These are phyloP conservation scores for Colletotrichum lindemuthianum DNA, from an alignment of 2,329 filamentous ascomycete genomes.

Conservation along the genomic window DNA sequence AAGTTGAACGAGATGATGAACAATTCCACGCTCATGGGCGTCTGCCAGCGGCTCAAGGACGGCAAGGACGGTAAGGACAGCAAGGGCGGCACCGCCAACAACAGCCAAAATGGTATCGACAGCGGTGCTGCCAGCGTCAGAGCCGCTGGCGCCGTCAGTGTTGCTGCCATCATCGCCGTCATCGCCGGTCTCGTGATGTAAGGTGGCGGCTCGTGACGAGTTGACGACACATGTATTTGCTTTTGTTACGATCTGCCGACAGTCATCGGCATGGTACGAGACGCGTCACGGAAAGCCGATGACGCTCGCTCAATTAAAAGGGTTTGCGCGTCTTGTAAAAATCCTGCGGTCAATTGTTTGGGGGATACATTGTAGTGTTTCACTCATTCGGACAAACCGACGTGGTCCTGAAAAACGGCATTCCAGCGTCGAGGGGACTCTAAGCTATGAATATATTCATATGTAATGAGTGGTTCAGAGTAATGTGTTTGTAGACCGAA, in stretches of 20 bases:
- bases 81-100: slow-evolving; percentile 13
- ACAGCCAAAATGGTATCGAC: slow-evolving; percentile 30
- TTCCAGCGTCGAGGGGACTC: slow-evolving; percentile 16
- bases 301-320: slow-evolving; percentile 10
- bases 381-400: slow-evolving; percentile 29
- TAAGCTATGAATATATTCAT: slow-evolving; percentile 30
- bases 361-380: slow-evolving; percentile 24
- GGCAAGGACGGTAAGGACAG: slow-evolving; percentile 21
- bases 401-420: slow-evolving; percentile 26
- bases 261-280: too few relatives aligned
- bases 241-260: too few relatives aligned
- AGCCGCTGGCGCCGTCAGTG: slow-evolving; percentile 22
- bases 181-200: slow-evolving; percentile 32
- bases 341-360: slow-evolving; percentile 9
- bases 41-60: slow-evolving; percentile 35
- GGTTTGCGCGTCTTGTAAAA: slow-evolving; percentile 26
- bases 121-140: slow-evolving; percentile 24
- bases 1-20: slow-evolving; percentile 40
- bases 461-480: slow-evolving; percentile 29
- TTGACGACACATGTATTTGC: neutral
- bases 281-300: neutral
- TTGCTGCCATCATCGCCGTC: slow-evolving; percentile 26
- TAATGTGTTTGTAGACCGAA: slow-evolving; percentile 32
- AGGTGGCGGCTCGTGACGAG: neutral
- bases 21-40: slow-evolving; percentile 47